Percentiles rank a stretch among this genome's conserved stretches.
These are phyloP conservation scores for Mycosarcoma maydis DNA, from an alignment of 1,284 basidiomycete species.

Conservation along the genomic window DNA sequence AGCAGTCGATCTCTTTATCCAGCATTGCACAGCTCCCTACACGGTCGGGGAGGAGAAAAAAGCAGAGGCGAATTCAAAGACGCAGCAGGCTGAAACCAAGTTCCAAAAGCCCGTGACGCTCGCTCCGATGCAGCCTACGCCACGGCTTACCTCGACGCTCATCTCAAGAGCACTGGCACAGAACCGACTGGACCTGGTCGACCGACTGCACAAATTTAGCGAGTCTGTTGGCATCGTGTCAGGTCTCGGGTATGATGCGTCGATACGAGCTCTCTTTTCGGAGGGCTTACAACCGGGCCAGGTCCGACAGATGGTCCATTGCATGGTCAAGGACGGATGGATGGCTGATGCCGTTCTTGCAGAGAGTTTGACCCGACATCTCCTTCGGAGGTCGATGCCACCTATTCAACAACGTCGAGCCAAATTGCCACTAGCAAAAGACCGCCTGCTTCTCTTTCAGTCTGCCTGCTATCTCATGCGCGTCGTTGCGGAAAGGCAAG, in stretches of 20 bases:
- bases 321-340: constrained; percentile 13
- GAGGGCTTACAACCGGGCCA: constrained; percentile 6
- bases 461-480: constrained; percentile 18
- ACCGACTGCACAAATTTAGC: constrained; percentile 18
- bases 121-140: constrained; percentile 35
- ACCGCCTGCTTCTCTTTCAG: constrained; percentile 8
- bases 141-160: constrained; percentile 18
- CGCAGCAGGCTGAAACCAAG: no score
- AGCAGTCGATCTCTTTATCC: constrained; percentile 32
- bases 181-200: constrained; percentile 21
- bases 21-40: constrained; percentile 18
- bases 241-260: constrained; percentile 1
- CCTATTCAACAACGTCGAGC: no score
- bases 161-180: constrained; percentile 20
- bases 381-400: constrained; percentile 8
- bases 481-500: constrained; percentile 13
- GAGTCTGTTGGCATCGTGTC: constrained; percentile 13
- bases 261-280: constrained; percentile 8
- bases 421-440: neutral
- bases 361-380: constrained; percentile 18
- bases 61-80: no score
- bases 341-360: constrained; percentile 12
- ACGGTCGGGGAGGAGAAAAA: neutral
- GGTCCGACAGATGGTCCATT: constrained; percentile 1
- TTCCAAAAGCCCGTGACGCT: constrained; percentile 2